Base-by-base conservation (phyloP, 1,284 basidiomycete genomes). In the Naganishia albida region DNA sequence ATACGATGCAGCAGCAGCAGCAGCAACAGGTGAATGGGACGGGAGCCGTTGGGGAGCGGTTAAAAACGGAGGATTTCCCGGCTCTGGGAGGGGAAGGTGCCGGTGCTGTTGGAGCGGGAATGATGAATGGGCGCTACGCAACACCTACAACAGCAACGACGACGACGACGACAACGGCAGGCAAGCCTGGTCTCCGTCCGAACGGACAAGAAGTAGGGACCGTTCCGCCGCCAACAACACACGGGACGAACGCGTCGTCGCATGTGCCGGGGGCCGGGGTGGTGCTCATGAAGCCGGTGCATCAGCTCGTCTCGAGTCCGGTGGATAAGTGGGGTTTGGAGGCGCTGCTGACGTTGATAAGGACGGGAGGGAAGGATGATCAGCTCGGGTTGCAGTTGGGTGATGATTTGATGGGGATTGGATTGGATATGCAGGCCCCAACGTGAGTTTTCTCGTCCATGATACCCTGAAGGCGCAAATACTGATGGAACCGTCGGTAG, bases 241-340 rank as follows among this genome's bases (percentile, higher is more conserved):
- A 77, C 65, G 68, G 80, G 74, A 77, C 73, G 70, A 66, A 78
- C 63, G 70, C 72, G 67, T 65, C 34, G 34, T 34, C 34, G 34
- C 34, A 34, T 34, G 34, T 69, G 69, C 56, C 73, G 73, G 59
- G 68, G 66, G 75, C 75, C n/a, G 75, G 76, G n/a, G 72, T 79
- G 73, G 73, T 8, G 56, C 70, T 39, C 68, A 69, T 39, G 73
- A 91, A 93, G 66, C 93, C 95, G 0, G 93, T 93, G 46, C 91
- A 97, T 77, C 95, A 99, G 81, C 87, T 99, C 20, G 83, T 98
- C 60, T 87, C 91, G 71, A 92, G 90, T 62, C 91, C 95, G 0
- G 95, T 94, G 63, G 95, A 99, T 79, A 86, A 93, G 70, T 99
- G 94, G 88, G 95, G 95, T 0, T 81, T 99, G 43, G 79, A 96